Evolutionary conservation across 192 early-diverging fungal species (phyloP), one percentile per base, ranked within the genome.

Genomic region (Dimargaris cristalligena): DNA sequence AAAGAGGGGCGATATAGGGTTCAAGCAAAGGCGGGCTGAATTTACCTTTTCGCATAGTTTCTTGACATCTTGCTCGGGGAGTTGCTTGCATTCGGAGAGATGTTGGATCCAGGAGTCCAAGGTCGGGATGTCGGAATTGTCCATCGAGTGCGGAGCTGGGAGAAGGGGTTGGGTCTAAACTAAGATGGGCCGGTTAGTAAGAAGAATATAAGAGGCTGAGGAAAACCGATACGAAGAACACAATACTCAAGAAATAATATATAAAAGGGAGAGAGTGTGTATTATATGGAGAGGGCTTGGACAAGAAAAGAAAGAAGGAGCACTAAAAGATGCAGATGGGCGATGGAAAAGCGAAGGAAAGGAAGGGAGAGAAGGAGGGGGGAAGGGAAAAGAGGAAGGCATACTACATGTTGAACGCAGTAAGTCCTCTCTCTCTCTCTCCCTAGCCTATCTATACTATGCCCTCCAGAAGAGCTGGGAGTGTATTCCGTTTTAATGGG

Each of bases 41-140:
- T 60, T 71, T 78, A 91, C 95, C 90, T 96, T 98, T 57, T 92
- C 89, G 71, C 95, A 96, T 20, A 98, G 81, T 71, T 85, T 84
- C 73, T 96, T 93, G 58, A 98, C 88, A 67, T 94, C 91, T 32
- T 77, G 66, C 77, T 98, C 95, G 58, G 85, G 77, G 58, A 98
- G 80, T 69, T 91, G 92, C 76, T 96, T 96, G 80, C 95, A 98
- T 48, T 86, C 80, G 71, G 87, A 82, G 56, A 98, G 79, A 67
- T 81, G 78, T 68, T 80, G 73, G 67, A 94, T 89, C 92, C 92
- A 98, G 44, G 72, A 78, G 74, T 97, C 94, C 60, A 97, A 81
- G 52, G 90, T 89, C 65, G 79, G 73, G 67, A 94, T 83, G 78
- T 87, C 84, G 18, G 78, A 70, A 38, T n/a, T n/a, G n/a, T n/a